Percentiles rank a stretch among this genome's conserved stretches.
These are phyloP conservation scores for Saccharomyces jurei DNA, from an alignment of 805 yeast species.

Conservation along the genomic window DNA sequence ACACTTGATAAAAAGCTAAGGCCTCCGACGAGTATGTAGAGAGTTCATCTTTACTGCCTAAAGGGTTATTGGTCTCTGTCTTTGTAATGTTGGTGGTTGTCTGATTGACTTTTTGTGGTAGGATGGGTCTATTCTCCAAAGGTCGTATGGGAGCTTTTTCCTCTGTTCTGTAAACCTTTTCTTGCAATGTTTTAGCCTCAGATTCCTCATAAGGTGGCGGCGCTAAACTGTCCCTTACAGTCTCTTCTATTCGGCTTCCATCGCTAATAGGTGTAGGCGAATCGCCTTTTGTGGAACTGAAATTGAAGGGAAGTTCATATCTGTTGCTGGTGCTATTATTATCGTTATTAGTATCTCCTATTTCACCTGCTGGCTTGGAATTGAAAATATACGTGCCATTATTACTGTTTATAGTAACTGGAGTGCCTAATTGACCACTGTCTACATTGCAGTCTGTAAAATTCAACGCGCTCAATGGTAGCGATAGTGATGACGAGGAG, in stretches of 20 bases:
- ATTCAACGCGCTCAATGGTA: not conserved
- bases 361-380: not conserved
- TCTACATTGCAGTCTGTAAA: not conserved
- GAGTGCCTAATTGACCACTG: not conserved
- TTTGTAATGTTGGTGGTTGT: not conserved
- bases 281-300: not conserved
- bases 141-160: conserved; percentile 1
- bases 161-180: conserved; percentile 14
- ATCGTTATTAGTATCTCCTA: not conserved
- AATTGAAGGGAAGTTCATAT: conserved; percentile 3
- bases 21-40: conserved; percentile 17
- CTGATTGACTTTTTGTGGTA: not conserved
- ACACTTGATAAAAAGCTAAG: conserved; percentile 16
- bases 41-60: conserved; percentile 8
- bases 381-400: not conserved
- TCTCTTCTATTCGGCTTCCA: not conserved
- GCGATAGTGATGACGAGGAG: not conserved
- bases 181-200: conserved; percentile 12
- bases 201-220: conserved; percentile 19
- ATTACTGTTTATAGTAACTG: not conserved
- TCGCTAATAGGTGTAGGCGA: not conserved
- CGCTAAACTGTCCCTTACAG: conserved; percentile 5
- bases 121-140: not conserved
- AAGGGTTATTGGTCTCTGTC: not conserved
- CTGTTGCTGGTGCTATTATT: not conserved